phyloP scores from a whole-genome alignment of 176 grass and related monocot species.

The Oryza officinalis region DNA sequence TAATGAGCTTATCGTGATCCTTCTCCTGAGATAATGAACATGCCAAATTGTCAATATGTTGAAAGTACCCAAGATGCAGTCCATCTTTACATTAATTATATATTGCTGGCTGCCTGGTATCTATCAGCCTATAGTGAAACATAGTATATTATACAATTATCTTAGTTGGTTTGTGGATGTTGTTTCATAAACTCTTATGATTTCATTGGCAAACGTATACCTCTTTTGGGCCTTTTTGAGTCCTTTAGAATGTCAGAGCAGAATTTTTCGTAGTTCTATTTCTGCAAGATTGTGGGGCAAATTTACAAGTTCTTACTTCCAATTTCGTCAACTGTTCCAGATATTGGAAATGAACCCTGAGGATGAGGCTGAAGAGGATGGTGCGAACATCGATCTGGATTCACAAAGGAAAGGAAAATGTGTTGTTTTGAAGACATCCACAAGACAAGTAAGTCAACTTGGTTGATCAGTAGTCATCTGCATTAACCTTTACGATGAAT shows the following conservation, averaged over 20 bases:
- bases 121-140: background rate
- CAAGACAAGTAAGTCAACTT: conserved; percentile 33
- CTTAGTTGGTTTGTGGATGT: background rate
- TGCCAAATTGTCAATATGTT: background rate
- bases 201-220: background rate
- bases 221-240: background rate
- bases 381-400: conserved; percentile 87
- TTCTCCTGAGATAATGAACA: background rate
- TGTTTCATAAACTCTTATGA: conserved; percentile 5
- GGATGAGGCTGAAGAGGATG: conserved; percentile 91
- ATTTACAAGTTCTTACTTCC: background rate
- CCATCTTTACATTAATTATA: background rate
- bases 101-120: background rate
- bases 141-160: background rate
- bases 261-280: background rate
- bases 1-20: background rate
- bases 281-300: background rate
- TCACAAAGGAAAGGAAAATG: conserved; percentile 75
- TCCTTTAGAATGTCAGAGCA: background rate
- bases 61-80: background rate
- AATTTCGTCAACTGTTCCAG: conserved; percentile 37
- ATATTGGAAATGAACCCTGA: conserved; percentile 97
- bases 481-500: conserved; percentile 2
- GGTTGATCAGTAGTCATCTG: background rate
- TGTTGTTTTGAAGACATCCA: conserved; percentile 47